Base-by-base conservation (phyloP, 805 yeast species). In the Lachancea dasiensis region DNA sequence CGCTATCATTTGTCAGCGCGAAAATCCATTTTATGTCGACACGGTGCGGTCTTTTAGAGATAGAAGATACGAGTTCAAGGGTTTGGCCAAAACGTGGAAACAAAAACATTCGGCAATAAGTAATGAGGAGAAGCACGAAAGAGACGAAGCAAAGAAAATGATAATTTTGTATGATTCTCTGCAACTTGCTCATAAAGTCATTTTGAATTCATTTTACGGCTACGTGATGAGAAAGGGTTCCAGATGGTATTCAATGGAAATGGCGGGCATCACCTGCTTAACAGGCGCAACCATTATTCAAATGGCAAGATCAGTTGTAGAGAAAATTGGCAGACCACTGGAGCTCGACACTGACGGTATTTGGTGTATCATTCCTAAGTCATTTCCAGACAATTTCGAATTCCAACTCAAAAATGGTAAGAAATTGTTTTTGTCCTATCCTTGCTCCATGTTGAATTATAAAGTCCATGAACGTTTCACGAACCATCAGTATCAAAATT, bases 141-240 rank as follows among this genome's bases (percentile, higher is more conserved):
- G 69, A 38, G 98, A 90, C 41, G 97, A 92, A 58, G 97, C 97
- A 1, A 75, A 80, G 43, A 92, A 94, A 61, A 89, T 86, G 92
- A 83, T 86, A 17, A 86, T 92, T 26, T 69, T 92, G 34, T 92
- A 89, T 58, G 98, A 92, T 56, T 90, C 98, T 2, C 67, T 92
- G 50, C 99, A 92, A 63, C 70, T 92, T 47, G 98, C 98, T 0
- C 97, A 92, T 60, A 92, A 92, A 55, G 97, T 90, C 55, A 92
- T 92, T 64, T 70, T 92, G 52, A 92, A 92, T 56, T 90, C 97
- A 0, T 92, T 92, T 58, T 92, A 92, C 53, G 99, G 99, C 34
- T 92, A 92, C 54, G 98, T 92, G 10, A 92, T 92, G 98, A 76
- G 99, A 63, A 92, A 92, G 54, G 99, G 98, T 27, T 92, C 98